Conservation (phyloP, 306 rosid species). For the Arachis stenosperma region DNA sequence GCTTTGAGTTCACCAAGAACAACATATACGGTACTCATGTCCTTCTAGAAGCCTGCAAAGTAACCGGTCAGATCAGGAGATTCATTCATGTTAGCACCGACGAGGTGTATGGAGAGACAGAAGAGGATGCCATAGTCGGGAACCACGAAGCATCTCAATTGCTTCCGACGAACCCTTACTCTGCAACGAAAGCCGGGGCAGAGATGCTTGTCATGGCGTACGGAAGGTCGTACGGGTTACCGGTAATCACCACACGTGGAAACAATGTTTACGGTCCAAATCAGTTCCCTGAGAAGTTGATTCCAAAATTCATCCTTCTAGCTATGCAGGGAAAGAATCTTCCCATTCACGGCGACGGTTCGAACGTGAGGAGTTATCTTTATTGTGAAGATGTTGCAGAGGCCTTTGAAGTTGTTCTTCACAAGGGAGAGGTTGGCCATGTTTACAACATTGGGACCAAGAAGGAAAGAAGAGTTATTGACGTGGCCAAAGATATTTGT, state of each 20-base stretch:
- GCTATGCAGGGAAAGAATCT: constrained; percentile 69
- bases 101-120: constrained; percentile 70
- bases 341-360: constrained; percentile 72
- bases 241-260: constrained; percentile 68
- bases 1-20: constrained; percentile 71
- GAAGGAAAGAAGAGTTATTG: constrained; percentile 67
- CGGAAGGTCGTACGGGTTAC: constrained; percentile 65
- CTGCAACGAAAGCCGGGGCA: constrained; percentile 72
- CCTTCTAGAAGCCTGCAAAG: constrained; percentile 66
- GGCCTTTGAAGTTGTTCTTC: constrained; percentile 69
- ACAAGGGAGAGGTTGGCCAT: constrained; percentile 69
- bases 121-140: constrained; percentile 68
- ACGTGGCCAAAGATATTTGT: constrained; percentile 62
- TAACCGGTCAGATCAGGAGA: constrained; percentile 62
- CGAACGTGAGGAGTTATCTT: constrained; percentile 66
- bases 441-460: constrained; percentile 66
- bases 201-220: constrained; percentile 77
- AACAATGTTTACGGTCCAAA: constrained; percentile 71
- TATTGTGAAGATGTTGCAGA: constrained; percentile 75
- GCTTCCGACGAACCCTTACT: constrained; percentile 66
- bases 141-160: constrained; percentile 73
- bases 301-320: constrained; percentile 65
- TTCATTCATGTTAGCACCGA: constrained; percentile 69
- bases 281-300: constrained; percentile 67
- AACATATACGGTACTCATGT: constrained; percentile 70